phyloP scores from a whole-genome alignment of 106 monocot genomes.

The Dactylorhiza incarnata region DNA sequence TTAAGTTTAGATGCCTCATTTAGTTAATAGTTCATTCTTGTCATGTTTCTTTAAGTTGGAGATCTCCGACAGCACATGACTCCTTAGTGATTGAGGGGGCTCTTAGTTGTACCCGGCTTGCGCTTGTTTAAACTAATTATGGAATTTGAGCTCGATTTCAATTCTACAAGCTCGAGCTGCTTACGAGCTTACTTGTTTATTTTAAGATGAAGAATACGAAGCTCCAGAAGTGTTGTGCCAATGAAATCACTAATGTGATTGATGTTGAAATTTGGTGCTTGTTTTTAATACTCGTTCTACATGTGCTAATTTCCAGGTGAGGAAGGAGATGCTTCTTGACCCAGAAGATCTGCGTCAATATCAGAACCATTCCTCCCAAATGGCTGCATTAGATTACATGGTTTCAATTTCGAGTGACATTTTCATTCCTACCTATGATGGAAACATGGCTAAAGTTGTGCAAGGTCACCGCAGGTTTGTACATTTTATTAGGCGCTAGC shows the following conservation, averaged over 20 bases:
- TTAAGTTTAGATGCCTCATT: too few species aligned
- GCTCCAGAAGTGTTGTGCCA: too few species aligned
- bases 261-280: not conserved
- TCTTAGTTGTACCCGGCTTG: too few species aligned
- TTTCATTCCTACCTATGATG: constrained; percentile 72
- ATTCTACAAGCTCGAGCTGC: too few species aligned
- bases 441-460: constrained; percentile 86
- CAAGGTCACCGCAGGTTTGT: constrained; percentile 68
- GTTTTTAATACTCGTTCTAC: not conserved
- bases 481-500: not conserved
- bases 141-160: too few species aligned
- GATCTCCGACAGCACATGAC: too few species aligned
- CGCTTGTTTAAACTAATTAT: too few species aligned
- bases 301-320: constrained; percentile 27
- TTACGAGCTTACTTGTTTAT: too few species aligned
- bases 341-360: constrained; percentile 49
- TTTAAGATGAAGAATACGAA: too few species aligned
- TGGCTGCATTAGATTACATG: constrained; percentile 81
- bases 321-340: constrained; percentile 62
- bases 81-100: too few species aligned
- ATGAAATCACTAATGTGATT: not conserved
- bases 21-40: too few species aligned
- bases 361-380: constrained; percentile 69
- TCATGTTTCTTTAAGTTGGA: too few species aligned
- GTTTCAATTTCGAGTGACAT: constrained; percentile 61